phyloP scores from a whole-genome alignment of 2,329 filamentous ascomycete genomes.

The Aureobasidium sp. region DNA sequence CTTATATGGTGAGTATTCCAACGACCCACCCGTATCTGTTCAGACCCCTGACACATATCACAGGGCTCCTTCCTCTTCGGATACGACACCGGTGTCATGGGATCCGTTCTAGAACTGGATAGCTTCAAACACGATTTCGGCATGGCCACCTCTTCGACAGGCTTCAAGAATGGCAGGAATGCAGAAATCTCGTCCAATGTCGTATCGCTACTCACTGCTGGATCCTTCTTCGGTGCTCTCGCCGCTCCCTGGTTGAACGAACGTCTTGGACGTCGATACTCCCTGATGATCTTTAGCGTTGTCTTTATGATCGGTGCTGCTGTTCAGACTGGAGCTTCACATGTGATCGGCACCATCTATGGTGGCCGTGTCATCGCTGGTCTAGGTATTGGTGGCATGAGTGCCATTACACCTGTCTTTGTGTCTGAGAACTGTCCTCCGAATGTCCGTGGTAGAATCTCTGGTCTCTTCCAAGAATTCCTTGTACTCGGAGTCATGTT shows the following conservation, averaged over 20 bases:
- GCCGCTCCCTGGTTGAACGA: constrained; percentile 61
- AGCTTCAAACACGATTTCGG: constrained; percentile 52
- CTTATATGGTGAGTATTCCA: constrained; percentile 43
- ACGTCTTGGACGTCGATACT: constrained; percentile 59
- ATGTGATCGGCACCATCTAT: constrained; percentile 69
- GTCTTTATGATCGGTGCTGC: constrained; percentile 68
- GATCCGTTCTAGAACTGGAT: constrained; percentile 68
- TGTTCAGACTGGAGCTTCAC: constrained; percentile 68
- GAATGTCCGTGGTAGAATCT: constrained; percentile 63
- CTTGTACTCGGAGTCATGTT: constrained; percentile 57
- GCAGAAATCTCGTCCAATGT: constrained; percentile 69
- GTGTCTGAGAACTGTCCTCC: constrained; percentile 67
- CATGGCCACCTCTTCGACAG: constrained; percentile 52
- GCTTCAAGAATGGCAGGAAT: constrained; percentile 46
- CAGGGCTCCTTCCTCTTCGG: constrained; percentile 27
- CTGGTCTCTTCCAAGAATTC: constrained; percentile 66
- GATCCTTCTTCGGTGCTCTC: constrained; percentile 72
- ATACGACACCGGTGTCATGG: constrained; percentile 70
- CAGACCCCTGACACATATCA: constrained; percentile 15
- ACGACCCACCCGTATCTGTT: neutral
- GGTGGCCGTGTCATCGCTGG: constrained; percentile 67
- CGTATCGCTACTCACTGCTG: constrained; percentile 74
- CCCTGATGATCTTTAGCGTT: constrained; percentile 62
- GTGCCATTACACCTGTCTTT: constrained; percentile 65
- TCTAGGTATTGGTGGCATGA: constrained; percentile 56